phyloP scores from a whole-genome alignment of 23 red algal species.

The Gracilariopsis chorda region DNA sequence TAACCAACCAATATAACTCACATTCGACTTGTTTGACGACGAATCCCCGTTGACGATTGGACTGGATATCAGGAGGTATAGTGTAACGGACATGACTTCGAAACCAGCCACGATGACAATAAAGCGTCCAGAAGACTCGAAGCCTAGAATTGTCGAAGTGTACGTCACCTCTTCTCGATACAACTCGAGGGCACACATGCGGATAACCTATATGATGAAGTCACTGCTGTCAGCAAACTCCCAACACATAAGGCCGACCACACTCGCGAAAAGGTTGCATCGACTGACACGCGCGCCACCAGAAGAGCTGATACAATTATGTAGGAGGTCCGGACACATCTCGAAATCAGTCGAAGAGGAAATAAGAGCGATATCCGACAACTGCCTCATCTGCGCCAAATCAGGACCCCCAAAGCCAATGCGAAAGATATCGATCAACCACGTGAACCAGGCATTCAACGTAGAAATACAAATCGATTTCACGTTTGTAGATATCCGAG shows the following conservation, averaged over 20 bases:
- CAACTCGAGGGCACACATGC: neutral
- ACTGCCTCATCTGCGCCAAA: neutral
- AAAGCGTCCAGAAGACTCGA: slow-evolving; percentile 13
- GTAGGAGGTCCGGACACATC: neutral
- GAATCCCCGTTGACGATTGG: neutral
- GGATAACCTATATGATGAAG: neutral
- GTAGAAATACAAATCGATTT: slow-evolving; percentile 17
- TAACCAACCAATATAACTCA: neutral
- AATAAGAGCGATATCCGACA: neutral
- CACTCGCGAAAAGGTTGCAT: slow-evolving; percentile 11
- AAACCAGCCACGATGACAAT: neutral
- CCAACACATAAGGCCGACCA: neutral
- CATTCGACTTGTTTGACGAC: slow-evolving; percentile 19
- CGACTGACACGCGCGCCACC: neutral
- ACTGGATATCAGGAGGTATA: neutral
- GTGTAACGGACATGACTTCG: neutral
- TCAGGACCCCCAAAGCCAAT: neutral
- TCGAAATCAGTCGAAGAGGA: neutral
- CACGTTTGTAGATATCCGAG: neutral
- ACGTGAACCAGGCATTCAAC: slow-evolving; percentile 25
- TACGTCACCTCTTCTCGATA: neutral
- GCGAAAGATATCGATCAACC: slow-evolving; percentile 25
- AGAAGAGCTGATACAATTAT: neutral
- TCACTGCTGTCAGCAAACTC: neutral
- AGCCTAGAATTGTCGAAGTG: neutral